These are phyloP conservation scores for Kalaharituber pfeilii DNA, from an alignment of 2,329 filamentous ascomycete species.

Conservation along the genomic window DNA sequence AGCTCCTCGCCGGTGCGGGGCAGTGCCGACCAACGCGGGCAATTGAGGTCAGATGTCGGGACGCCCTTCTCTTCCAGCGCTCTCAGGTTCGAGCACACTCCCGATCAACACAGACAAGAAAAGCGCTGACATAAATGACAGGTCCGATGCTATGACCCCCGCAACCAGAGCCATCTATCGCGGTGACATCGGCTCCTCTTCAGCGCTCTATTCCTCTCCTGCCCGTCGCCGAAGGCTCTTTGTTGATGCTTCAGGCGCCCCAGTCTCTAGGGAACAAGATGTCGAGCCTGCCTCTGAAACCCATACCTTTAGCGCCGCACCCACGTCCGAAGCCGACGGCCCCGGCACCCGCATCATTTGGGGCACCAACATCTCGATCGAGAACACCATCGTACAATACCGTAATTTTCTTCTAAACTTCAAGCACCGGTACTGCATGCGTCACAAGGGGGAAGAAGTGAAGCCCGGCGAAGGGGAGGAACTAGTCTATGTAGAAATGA, in stretches of 20 bases:
- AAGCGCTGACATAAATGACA: conserved; percentile 3
- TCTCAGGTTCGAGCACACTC: conserved; percentile 5
- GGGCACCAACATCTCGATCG: conserved; percentile 92
- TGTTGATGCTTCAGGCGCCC: conserved; percentile 46
- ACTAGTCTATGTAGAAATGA: conserved; percentile 66
- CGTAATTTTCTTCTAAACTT: conserved; percentile 89
- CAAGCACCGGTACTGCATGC: conserved; percentile 83
- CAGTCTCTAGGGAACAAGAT: conserved; percentile 30
- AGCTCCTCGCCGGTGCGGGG: conserved; percentile 18
- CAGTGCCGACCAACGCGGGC: conserved; percentile 8
- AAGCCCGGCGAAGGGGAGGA: conserved; percentile 53
- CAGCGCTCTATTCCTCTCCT: conserved; percentile 28
- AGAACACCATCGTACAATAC: conserved; percentile 71
- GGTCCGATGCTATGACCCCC: conserved; percentile 10
- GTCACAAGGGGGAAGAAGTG: conserved; percentile 65
- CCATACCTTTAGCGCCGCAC: conserved; percentile 18
- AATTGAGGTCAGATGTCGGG: conserved; percentile 10
- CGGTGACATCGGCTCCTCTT: conserved; percentile 22
- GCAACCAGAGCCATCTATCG: conserved; percentile 12
- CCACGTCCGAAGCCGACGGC: conserved; percentile 53
- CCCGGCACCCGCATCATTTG: conserved; percentile 71
- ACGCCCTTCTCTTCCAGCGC: background rate
- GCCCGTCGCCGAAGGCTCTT: conserved; percentile 41
- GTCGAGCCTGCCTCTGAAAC: conserved; percentile 49
- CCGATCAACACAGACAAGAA: background rate